Percentiles rank a stretch among this genome's conserved stretches.
Evolutionary conservation across 2,329 filamentous ascomycete genomes (phyloP).

Genomic region (Fusarium tricinctum): DNA sequence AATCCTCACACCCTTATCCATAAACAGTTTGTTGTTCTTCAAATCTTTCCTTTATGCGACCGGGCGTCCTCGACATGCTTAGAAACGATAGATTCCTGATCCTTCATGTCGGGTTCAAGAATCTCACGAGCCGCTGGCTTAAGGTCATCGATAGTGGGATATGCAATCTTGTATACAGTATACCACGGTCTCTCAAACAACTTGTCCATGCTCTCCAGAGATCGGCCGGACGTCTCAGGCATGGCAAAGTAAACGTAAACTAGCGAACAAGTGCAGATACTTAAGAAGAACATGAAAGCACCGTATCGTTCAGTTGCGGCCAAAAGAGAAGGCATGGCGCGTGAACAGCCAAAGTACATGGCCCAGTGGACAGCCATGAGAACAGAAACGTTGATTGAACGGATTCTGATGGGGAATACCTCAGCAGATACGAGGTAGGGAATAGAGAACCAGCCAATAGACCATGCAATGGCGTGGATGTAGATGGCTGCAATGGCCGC

Average conservation of each 20-base stretch:
- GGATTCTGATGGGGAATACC: conserved; percentile 59
- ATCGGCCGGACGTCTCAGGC: conserved; percentile 51
- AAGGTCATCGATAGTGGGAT: conserved; percentile 48
- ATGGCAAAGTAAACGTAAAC: conserved; percentile 54
- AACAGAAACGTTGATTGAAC: conserved; percentile 57
- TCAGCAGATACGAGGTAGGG: conserved; percentile 62
- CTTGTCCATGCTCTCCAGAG: conserved; percentile 51
- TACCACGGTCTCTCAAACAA: conserved; percentile 52
- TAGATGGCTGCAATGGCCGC: conserved; percentile 61
- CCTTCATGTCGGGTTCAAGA: conserved; percentile 27
- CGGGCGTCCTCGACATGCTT: conserved; percentile 15
- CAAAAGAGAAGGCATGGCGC: conserved; percentile 53
- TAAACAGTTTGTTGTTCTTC: too few species aligned
- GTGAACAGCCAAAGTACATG: conserved; percentile 54
- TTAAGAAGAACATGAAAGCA: conserved; percentile 51
- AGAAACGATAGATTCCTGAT: conserved; percentile 17
- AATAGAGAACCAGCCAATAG: conserved; percentile 62
- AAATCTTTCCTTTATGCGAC: too few species aligned
- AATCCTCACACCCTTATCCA: accelerated
- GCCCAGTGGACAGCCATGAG: conserved; percentile 61
- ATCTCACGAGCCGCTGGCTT: conserved; percentile 23
- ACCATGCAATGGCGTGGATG: conserved; percentile 60
- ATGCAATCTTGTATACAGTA: conserved; percentile 49
- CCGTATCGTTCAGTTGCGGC: conserved; percentile 52
- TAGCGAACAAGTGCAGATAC: conserved; percentile 48